These are phyloP conservation scores for Physcia stellaris DNA, from an alignment of 495 filamentous ascomycete genomes.

Conservation along the genomic window DNA sequence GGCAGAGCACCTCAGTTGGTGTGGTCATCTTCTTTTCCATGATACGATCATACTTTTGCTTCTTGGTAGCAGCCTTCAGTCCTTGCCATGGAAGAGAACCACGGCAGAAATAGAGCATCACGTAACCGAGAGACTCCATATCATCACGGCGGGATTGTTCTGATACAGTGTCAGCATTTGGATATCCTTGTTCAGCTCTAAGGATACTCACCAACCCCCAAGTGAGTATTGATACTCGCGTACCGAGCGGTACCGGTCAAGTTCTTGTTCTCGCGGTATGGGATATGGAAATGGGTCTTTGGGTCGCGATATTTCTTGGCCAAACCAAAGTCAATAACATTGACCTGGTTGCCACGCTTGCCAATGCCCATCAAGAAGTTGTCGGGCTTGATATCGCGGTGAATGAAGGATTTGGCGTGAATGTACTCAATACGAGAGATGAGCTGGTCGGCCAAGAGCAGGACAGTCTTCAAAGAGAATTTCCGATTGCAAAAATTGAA, in stretches of 20 bases:
- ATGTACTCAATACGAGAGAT: slow-evolving; percentile 99
- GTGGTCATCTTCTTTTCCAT: slow-evolving; percentile 99
- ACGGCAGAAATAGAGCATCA: slow-evolving; percentile 99
- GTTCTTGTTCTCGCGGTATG: slow-evolving; percentile 99
- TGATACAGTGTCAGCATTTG: too few relatives aligned
- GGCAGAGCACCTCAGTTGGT: slow-evolving; percentile 96
- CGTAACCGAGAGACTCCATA: slow-evolving; percentile 98
- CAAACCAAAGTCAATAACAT: slow-evolving; percentile 98
- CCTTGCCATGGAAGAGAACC: slow-evolving; percentile 99
- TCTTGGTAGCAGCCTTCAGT: slow-evolving; percentile 98
- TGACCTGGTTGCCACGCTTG: slow-evolving; percentile 99
- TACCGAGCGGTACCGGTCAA: slow-evolving; percentile 98
- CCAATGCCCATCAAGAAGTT: slow-evolving; percentile 99
- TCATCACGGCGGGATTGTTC: slow-evolving; percentile 99
- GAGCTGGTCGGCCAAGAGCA: slow-evolving; percentile 94
- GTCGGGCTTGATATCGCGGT: slow-evolving; percentile 99
- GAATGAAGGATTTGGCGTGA: slow-evolving; percentile 99
- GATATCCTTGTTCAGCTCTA: too few relatives aligned
- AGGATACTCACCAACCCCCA: slow-evolving; percentile 70
- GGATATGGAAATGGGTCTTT: slow-evolving; percentile 99
- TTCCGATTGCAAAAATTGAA: slow-evolving; percentile 99
- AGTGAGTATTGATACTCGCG: slow-evolving; percentile 97
- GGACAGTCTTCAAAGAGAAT: slow-evolving; percentile 98
- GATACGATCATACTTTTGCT: slow-evolving; percentile 99
- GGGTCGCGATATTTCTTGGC: slow-evolving; percentile 99